Base-by-base conservation (phyloP, 148 eudicot species). In the Cornus florida region DNA sequence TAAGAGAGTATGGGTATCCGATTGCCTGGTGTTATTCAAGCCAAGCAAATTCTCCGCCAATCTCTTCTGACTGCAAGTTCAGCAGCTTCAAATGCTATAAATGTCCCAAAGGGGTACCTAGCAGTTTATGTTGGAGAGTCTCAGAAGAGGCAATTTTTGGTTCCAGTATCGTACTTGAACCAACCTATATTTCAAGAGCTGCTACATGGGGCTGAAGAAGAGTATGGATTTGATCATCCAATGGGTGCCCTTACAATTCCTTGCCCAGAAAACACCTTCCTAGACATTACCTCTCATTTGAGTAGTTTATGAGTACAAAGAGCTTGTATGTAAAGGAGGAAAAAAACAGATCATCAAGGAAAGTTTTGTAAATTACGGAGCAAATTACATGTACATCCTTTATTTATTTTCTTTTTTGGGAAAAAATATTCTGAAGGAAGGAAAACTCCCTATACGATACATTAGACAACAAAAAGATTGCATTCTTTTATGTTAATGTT, bases 191-290 rank as follows among this genome's bases (percentile, higher is more conserved):
- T 84, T 5, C 75, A 81, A 56, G 81, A 81, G 7, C 23, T 84
- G 79, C 53, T 84, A 7, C n/a, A 17, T 2, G 35, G 64, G 31
- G 80, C 82, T 19, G 87, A 84, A 53, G 84, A 84, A 84, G 86
- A 87, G 73, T 87, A 70, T 41, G 87, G 87, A 50, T 84, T 77
- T 69, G 22, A 75, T 80, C 87, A 84, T 75, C 89, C 86, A 1
- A 87, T 80, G 82, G 89, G 89, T 8, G 85, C 85, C 50, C 87
- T 87, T 17, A 80, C 87, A 4, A 70, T 84, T 71, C 83, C 82
- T 2, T 84, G 86, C 65, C 75, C 78, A 43, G 80, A 79, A 71
- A 81, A 84, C 2, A 6, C 33, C 13, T 88, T 88, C 75, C 22
- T 83, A 4, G 77, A 88, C 38, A 35, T 84, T 33, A 80, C 79